phyloP scores from a whole-genome alignment of 768 basidiomycete species.

The Russula earlei region DNA sequence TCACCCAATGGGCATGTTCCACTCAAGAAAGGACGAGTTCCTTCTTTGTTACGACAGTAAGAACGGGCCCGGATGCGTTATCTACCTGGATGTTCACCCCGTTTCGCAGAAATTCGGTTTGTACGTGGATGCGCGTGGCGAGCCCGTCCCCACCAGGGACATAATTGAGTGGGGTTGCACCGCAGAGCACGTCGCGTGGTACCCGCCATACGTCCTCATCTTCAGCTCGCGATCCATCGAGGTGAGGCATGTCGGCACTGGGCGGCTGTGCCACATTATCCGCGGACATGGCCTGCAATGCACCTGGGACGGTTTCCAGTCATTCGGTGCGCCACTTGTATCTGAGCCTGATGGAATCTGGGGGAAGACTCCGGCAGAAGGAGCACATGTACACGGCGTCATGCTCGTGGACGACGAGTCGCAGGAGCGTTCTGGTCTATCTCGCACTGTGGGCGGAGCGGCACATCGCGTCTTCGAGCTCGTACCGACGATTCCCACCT shows the following conservation, averaged over 20 bases:
- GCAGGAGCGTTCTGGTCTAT: constrained; percentile 21
- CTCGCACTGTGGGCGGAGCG: constrained; percentile 34
- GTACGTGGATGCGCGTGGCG: constrained; percentile 84
- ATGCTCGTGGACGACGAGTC: constrained; percentile 48
- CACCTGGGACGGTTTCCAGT: constrained; percentile 78
- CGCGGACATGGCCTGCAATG: constrained; percentile 73
- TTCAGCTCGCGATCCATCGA: constrained; percentile 89
- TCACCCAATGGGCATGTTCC: constrained; percentile 83
- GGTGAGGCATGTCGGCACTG: constrained; percentile 72
- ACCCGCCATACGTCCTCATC: constrained; percentile 78
- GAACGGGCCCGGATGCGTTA: constrained; percentile 16
- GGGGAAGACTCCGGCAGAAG: constrained; percentile 48
- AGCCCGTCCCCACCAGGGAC: constrained; percentile 56
- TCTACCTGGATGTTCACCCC: neutral
- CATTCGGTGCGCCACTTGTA: constrained; percentile 23
- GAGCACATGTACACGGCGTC: constrained; percentile 78
- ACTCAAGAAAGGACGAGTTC: constrained; percentile 79
- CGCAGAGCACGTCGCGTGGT: constrained; percentile 80
- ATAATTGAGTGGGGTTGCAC: constrained; percentile 93
- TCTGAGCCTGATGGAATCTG: constrained; percentile 38
- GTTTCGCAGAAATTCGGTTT: constrained; percentile 70
- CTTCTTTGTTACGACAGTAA: constrained; percentile 76
- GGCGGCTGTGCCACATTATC: constrained; percentile 73
- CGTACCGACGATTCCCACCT: constrained; percentile 55
- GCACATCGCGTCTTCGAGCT: constrained; percentile 72